Evolutionary conservation across 345 rosid species (phyloP).

Genomic region (Punica granatum): DNA sequence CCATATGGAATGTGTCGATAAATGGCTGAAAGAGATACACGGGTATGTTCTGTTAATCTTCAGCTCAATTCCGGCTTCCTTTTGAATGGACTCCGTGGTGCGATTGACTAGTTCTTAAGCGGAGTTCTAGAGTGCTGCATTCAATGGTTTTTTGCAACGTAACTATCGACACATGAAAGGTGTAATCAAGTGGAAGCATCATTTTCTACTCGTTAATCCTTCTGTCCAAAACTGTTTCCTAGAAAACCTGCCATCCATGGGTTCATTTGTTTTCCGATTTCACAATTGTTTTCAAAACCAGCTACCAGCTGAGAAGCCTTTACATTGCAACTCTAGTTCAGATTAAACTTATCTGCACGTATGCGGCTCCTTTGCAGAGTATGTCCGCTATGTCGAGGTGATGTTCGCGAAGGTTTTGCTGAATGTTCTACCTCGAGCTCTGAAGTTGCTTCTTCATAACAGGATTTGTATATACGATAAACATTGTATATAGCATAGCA

Average conservation of each 20-base stretch:
- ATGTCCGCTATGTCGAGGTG: conserved; percentile 73
- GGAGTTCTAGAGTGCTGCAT: too few relatives aligned
- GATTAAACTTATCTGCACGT: background rate
- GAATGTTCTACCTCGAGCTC: conserved; percentile 21
- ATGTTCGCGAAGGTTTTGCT: conserved; percentile 35
- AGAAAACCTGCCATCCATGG: too few relatives aligned
- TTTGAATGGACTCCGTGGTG: background rate
- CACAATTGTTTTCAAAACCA: too few relatives aligned
- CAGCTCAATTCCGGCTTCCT: background rate
- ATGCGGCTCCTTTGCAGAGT: conserved; percentile 29
- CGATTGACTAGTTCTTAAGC: background rate
- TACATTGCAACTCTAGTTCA: too few relatives aligned
- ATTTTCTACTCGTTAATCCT: too few relatives aligned
- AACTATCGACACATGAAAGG: too few relatives aligned
- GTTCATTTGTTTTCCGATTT: too few relatives aligned
- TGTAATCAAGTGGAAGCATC: too few relatives aligned
- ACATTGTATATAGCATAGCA: background rate
- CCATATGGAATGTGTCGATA: conserved; percentile 69
- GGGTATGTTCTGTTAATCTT: conserved; percentile 29
- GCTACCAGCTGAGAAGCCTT: too few relatives aligned
- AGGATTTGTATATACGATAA: conserved; percentile 14
- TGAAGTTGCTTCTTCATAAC: conserved; percentile 27
- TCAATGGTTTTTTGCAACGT: too few relatives aligned
- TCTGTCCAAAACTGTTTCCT: too few relatives aligned
- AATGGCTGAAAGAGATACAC: conserved; percentile 84